Evolutionary conservation across 257 asterid genomes (phyloP), one percentile per base, ranked within the genome.

Genomic region (Buddleja alternifolia): DNA sequence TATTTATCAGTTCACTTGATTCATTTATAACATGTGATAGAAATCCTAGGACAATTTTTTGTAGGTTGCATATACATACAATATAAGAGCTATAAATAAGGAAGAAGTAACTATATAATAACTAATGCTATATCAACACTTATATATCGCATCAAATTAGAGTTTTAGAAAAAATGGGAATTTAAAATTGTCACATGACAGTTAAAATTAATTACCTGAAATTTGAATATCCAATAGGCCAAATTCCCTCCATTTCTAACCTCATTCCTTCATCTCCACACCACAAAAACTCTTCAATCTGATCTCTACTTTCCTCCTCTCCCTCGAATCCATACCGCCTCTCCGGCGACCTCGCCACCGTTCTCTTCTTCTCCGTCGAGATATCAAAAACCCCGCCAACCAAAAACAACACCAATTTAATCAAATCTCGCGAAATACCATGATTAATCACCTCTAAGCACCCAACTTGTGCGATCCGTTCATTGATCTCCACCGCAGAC

Each of bases 381-480:
- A 92, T 71, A 68, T 75, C 61, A 17, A 92, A 92, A 32, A 92
- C 52, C 4, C 88, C 95, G 4, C 62, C 80, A 12, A 80, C 93
- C 0, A 82, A 79, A 6, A 73, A 71, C 77, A 85, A 63, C 29
- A 78, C 87, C 45, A 78, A 67, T 46, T 67, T 67, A 50, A 87
- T 79, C 57, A 87, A 69, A 61, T 89, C 97, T 4, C 46, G 59
- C 3, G 93, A 67, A 54, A 92, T 70, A 41, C 91, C 96, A 47
- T 92, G 96, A 73, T 92, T 92, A 47, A 80, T 48, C 55, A 92
- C 82, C 74, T 89, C 93, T 47, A 92, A 83, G 77, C 89, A 92
- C 34, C 98, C 96, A 42, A 79, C 63, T 24, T 66, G 72, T 4
- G 84, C 85, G 61, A 79, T 56, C 17, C 71, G 23, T 10, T 83